Evolutionary conservation across 208 protist genomes (phyloP).

Genomic region (Acanthamoeba culbertsoni): DNA sequence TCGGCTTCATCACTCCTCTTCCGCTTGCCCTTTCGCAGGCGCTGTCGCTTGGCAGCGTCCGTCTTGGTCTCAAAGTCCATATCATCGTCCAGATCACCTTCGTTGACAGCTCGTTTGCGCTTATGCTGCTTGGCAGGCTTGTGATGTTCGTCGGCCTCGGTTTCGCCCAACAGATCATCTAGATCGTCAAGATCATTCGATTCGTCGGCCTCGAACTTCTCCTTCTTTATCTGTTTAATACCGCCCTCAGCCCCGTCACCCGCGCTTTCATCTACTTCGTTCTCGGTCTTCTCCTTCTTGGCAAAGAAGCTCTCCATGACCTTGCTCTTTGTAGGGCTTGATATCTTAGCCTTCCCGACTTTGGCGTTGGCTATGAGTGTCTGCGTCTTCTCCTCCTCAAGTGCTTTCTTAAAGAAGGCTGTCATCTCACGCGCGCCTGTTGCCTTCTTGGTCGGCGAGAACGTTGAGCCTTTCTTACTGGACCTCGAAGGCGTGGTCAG

Average conservation of each 20-base stretch:
- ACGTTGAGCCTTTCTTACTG: not conserved
- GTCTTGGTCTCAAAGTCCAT: not conserved
- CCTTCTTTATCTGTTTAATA: not conserved
- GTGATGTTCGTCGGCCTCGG: not conserved
- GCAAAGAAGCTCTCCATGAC: not conserved
- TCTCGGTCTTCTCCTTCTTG: not conserved
- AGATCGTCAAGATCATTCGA: not conserved
- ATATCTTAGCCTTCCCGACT: not conserved
- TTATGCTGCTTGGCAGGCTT: not conserved
- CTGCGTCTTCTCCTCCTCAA: constrained; percentile 36
- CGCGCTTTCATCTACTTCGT: not conserved
- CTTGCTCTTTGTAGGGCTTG: not conserved
- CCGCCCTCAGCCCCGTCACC: not conserved
- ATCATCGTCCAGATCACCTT: not conserved
- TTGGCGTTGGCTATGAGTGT: not conserved
- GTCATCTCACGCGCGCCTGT: not conserved
- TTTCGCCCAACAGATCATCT: not conserved
- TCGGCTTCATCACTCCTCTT: not conserved
- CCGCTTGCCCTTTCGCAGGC: constrained; percentile 16
- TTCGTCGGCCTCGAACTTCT: not conserved
- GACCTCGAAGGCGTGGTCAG: not conserved
- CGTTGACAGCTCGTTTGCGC: not conserved
- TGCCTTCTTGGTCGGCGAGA: not conserved
- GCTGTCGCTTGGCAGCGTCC: not conserved
- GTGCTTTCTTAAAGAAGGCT: constrained; percentile 15